Evolutionary conservation across 1,139 yeast species (phyloP), one percentile per base, ranked within the genome.

Genomic region (Suzukiozyma palmioleophila): DNA sequence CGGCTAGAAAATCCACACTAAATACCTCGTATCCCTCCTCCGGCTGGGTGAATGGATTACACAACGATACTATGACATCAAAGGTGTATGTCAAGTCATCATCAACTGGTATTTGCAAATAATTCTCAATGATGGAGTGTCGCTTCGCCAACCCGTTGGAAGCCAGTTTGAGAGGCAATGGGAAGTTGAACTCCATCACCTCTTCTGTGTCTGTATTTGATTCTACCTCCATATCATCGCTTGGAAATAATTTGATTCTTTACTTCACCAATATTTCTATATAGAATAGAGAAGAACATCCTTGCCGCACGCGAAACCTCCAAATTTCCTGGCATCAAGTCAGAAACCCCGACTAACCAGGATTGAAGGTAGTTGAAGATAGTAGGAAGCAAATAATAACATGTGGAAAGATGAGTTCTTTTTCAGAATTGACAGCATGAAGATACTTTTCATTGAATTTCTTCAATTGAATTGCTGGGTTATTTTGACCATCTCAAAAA

Each of bases 21-120:
- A 81, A 60, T 0, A 79, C 59, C 1, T 60, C 54, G 16, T 79
- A 81, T n/a, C 71, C 70, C 27, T 82, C 85, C 32, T 75, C 73
- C 0, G 90, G 89, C 46, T 81, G 88, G 1, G 87, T 79, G 48
- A 71, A 64, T 3, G 87, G 86, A 53, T 82, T 88, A 40, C 81
- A 75, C 31, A 83, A 55, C 2, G 77, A 64, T 3, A 75, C 62
- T 2, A 70, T 52, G 10, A 66, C 56, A 35, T 46, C 43, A 46
- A 64, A 68, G 27, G 62, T 50, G 32, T 42, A 53, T 10, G 35
- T 29, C 25, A 50, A 38, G 9, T 47, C 44, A 18, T 49, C 48
- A 32, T 57, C 59, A 21, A 45, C 46, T 24, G 56, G 51, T 26
- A 61, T 35, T 12, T 54, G 50, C 10, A 59, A 43, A 26, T 54